Evolutionary conservation across 2,329 filamentous ascomycete species (phyloP).

Genomic region (Talaromyces sp.): DNA sequence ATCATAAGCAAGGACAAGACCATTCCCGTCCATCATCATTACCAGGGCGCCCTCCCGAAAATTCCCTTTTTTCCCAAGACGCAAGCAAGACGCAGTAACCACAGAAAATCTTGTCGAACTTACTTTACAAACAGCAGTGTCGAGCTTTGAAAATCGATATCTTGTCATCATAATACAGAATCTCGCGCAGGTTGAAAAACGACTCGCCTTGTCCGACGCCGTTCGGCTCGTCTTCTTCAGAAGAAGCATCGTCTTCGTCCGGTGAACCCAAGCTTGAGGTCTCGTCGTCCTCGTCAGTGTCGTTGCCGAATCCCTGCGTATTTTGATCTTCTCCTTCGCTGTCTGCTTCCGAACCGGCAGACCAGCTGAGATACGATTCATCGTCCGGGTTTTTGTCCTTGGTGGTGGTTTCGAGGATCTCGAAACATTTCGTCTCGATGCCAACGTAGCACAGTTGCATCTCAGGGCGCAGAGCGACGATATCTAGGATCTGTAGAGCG

Average conservation of each 20-base stretch:
- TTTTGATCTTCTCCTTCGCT: slow-evolving; percentile 34
- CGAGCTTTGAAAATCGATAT: slow-evolving; percentile 74
- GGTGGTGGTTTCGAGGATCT: slow-evolving; percentile 60
- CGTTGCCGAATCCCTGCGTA: slow-evolving; percentile 21
- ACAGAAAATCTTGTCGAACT: background rate
- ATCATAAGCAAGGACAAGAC: background rate
- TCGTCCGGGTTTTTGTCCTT: slow-evolving; percentile 31
- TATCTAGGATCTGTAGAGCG: slow-evolving; percentile 71
- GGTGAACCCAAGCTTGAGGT: background rate
- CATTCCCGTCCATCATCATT: background rate
- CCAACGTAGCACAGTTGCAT: slow-evolving; percentile 74
- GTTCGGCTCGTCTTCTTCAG: slow-evolving; percentile 45
- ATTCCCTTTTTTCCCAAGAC: background rate
- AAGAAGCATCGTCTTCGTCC: slow-evolving; percentile 38
- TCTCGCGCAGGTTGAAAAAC: slow-evolving; percentile 64
- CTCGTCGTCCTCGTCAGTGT: slow-evolving; percentile 46
- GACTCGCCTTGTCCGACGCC: slow-evolving; percentile 43
- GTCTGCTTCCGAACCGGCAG: slow-evolving; percentile 27
- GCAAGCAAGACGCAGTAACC: background rate
- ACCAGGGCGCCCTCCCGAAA: background rate
- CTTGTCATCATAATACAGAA: slow-evolving; percentile 80
- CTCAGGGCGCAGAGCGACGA: slow-evolving; percentile 69
- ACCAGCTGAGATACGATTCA: slow-evolving; percentile 11
- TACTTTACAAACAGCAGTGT: slow-evolving; percentile 48
- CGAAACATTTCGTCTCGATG: slow-evolving; percentile 72